A percentile compares a stretch with the other conserved stretches of the same genome.
Conservation (phyloP, 2,329 filamentous ascomycete genomes). For the Fusarium sp. region DNA sequence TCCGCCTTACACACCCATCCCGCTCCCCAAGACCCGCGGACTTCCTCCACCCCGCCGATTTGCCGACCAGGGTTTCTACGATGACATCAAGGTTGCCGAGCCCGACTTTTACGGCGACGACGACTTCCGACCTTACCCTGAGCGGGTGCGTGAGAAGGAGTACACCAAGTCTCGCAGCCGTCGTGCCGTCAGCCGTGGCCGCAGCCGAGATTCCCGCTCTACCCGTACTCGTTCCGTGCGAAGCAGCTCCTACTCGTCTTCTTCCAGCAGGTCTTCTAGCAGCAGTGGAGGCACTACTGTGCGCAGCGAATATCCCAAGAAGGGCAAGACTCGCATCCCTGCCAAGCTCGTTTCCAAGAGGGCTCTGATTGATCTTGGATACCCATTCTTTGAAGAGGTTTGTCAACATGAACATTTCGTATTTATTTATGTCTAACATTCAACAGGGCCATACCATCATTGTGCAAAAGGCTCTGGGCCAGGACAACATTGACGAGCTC, state of each 20-base stretch:
- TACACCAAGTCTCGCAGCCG: slow-evolving; percentile 63
- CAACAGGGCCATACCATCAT: slow-evolving; percentile 81
- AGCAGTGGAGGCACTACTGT: slow-evolving; percentile 63
- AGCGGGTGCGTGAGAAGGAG: slow-evolving; percentile 72
- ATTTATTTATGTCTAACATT: slow-evolving; percentile 14
- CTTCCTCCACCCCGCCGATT: slow-evolving; percentile 71
- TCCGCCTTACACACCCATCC: slow-evolving; percentile 70
- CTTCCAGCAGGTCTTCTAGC: slow-evolving; percentile 59
- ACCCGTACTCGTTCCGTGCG: slow-evolving; percentile 55
- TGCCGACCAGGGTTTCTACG: slow-evolving; percentile 67
- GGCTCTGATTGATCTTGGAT: slow-evolving; percentile 85
- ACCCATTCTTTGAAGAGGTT: slow-evolving; percentile 90
- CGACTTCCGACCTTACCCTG: slow-evolving; percentile 73
- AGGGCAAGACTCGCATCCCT: slow-evolving; percentile 91
- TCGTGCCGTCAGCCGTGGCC: slow-evolving; percentile 45
- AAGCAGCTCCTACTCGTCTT: slow-evolving; percentile 59
- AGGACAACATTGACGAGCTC: slow-evolving; percentile 91
- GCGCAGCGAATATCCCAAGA: slow-evolving; percentile 78
- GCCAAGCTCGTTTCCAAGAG: slow-evolving; percentile 82
- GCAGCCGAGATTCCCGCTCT: slow-evolving; percentile 56
- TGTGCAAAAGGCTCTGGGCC: slow-evolving; percentile 85
- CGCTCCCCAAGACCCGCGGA: slow-evolving; percentile 73
- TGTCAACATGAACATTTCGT: slow-evolving; percentile 39
- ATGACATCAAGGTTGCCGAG: slow-evolving; percentile 77
- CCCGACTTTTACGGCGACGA: slow-evolving; percentile 78